A percentile compares a stretch with the other conserved stretches of the same genome.
Evolutionary conservation across 768 basidiomycete species (phyloP).

Genomic region (Xanthoconium stramineum): DNA sequence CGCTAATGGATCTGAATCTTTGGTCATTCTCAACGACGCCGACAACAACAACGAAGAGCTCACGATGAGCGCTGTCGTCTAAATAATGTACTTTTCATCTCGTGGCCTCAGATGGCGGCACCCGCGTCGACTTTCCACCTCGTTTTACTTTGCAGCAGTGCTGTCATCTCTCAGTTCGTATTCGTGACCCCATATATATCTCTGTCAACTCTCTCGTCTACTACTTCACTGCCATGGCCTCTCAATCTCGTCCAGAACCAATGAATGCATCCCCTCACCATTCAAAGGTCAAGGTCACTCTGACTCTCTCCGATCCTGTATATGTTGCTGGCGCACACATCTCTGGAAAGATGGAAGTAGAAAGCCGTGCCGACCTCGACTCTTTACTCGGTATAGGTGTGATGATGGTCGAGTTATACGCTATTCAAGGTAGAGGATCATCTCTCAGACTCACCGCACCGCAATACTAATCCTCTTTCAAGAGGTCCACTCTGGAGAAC

Average conservation of each 20-base stretch:
- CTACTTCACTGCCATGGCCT: conserved; percentile 21
- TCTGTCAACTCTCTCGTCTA: background rate
- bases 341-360: conserved; percentile 75
- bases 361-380: conserved; percentile 64
- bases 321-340: conserved; percentile 67
- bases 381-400: conserved; percentile 67
- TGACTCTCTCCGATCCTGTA: conserved; percentile 54
- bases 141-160: background rate
- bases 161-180: conserved; percentile 5
- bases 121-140: conserved; percentile 4
- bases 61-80: conserved; percentile 21
- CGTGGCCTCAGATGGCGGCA: conserved; percentile 13
- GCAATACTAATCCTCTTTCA: conserved; percentile 6
- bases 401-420: conserved; percentile 77
- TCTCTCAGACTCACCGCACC: background rate
- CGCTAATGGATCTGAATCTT: no score
- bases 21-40: background rate
- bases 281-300: conserved; percentile 69
- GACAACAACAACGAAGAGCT: conserved; percentile 3
- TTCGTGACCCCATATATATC: conserved; percentile 14
- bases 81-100: conserved; percentile 2
- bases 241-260: conserved; percentile 46
- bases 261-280: conserved; percentile 84
- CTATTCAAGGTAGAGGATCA: conserved; percentile 53
- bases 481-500: conserved; percentile 78